A percentile compares a stretch with the other conserved stretches of the same genome.
These are phyloP conservation scores for Craterostigma plantagineum DNA, from an alignment of 257 asterid genomes.

Conservation along the genomic window DNA sequence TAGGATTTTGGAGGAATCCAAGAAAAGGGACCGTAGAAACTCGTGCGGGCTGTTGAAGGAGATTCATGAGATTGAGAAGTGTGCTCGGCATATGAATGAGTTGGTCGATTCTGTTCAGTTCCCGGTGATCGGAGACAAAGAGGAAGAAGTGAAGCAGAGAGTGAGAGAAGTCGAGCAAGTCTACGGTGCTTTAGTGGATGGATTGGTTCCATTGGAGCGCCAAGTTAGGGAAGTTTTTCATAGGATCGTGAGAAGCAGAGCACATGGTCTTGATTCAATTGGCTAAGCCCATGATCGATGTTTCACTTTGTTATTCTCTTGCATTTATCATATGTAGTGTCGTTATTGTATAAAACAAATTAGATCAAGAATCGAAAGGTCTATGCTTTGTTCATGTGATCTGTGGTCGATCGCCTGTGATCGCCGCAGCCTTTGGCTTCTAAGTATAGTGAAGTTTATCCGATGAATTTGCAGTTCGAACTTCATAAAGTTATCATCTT, in stretches of 20 bases:
- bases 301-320: too few relatives aligned
- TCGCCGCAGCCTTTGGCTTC: too few relatives aligned
- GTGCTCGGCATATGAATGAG: conserved; percentile 39
- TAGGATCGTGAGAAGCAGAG: conserved; percentile 61
- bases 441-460: too few relatives aligned
- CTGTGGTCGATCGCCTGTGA: too few relatives aligned
- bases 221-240: conserved; percentile 69
- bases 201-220: conserved; percentile 66
- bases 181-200: conserved; percentile 33
- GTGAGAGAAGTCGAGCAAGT: conserved; percentile 37
- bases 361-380: too few relatives aligned
- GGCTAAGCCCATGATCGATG: too few relatives aligned
- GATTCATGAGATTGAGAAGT: conserved; percentile 61
- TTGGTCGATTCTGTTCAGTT: conserved; percentile 34
- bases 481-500: too few relatives aligned
- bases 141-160: conserved; percentile 43
- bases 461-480: too few relatives aligned
- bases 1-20: conserved; percentile 65
- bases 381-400: too few relatives aligned
- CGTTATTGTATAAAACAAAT: too few relatives aligned
- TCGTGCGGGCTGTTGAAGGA: conserved; percentile 72
- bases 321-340: too few relatives aligned
- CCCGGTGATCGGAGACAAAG: conserved; percentile 53
- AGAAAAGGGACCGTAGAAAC: conserved; percentile 56
- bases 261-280: too few relatives aligned